These are phyloP conservation scores for Botrytis medusae DNA, from an alignment of 2,329 filamentous ascomycete species.

Conservation along the genomic window DNA sequence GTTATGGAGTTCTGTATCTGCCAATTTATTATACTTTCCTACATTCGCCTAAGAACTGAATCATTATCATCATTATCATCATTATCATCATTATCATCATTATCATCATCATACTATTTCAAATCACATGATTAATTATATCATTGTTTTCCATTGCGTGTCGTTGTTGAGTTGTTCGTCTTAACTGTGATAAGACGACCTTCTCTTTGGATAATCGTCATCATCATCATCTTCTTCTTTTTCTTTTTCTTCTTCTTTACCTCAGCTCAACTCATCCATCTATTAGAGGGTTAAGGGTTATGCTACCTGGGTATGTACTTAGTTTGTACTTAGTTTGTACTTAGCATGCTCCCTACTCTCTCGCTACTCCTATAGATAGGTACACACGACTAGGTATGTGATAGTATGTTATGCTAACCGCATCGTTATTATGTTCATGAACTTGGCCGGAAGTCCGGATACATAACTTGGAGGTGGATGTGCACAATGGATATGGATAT, in stretches of 20 bases:
- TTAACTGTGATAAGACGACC: neutral
- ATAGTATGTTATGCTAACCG: neutral
- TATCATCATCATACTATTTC: neutral
- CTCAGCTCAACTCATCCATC: neutral
- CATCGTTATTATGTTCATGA: neutral
- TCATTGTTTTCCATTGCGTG: neutral
- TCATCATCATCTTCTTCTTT: no score
- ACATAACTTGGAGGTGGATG: slow-evolving; percentile 5
- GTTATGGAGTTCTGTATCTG: neutral
- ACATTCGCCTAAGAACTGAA: slow-evolving; percentile 9
- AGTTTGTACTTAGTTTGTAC: neutral
- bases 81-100: neutral
- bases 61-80: neutral
- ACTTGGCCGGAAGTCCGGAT: neutral
- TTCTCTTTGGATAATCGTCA: neutral
- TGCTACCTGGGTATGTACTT: neutral
- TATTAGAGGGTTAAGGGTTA: neutral
- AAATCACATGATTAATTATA: neutral
- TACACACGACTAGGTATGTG: neutral
- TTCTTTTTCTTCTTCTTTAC: neutral
- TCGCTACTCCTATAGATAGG: neutral
- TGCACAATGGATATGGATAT: neutral
- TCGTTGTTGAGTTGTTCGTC: neutral
- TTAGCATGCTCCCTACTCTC: neutral
- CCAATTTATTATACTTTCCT: slow-evolving; percentile 14